Evolutionary conservation across 2,329 filamentous ascomycete species (phyloP).

Genomic region (Plenodomus lindquistii): DNA sequence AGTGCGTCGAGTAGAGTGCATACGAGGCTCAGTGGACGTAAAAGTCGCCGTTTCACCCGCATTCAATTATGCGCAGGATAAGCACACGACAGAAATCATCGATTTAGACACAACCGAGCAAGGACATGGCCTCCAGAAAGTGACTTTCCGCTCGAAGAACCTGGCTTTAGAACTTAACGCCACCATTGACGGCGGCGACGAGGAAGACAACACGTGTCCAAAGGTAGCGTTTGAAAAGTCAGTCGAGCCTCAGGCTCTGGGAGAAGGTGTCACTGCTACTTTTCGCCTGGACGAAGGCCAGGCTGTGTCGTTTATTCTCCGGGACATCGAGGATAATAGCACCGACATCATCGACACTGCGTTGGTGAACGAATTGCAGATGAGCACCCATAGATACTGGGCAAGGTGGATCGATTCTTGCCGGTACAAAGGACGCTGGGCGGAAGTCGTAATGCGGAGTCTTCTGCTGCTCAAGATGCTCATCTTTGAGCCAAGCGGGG

Average conservation of each 20-base stretch:
- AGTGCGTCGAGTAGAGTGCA: constrained; percentile 72
- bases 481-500: constrained; percentile 77
- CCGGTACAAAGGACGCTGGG: constrained; percentile 72
- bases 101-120: constrained; percentile 22
- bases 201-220: constrained; percentile 54
- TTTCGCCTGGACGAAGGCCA: constrained; percentile 68
- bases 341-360: constrained; percentile 62
- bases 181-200: constrained; percentile 65
- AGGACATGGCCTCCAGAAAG: constrained; percentile 35
- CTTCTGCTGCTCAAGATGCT: constrained; percentile 76
- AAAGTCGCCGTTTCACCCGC: constrained; percentile 71
- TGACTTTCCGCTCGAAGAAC: constrained; percentile 64
- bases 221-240: constrained; percentile 60
- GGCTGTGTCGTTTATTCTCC: constrained; percentile 69
- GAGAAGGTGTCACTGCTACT: constrained; percentile 65
- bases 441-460: constrained; percentile 71
- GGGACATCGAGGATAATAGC: constrained; percentile 60
- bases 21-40: constrained; percentile 67
- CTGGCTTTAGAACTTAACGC: constrained; percentile 69
- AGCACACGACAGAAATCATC: constrained; percentile 63
- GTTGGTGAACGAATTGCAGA: constrained; percentile 65
- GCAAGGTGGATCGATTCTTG: constrained; percentile 72
- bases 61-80: constrained; percentile 64
- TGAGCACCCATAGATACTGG: constrained; percentile 73
- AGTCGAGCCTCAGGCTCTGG: constrained; percentile 56